A percentile compares a stretch with the other conserved stretches of the same genome.
These are phyloP conservation scores for Phytophthora ohioensis DNA, from an alignment of 352 stramenopile genomes.

Conservation along the genomic window DNA sequence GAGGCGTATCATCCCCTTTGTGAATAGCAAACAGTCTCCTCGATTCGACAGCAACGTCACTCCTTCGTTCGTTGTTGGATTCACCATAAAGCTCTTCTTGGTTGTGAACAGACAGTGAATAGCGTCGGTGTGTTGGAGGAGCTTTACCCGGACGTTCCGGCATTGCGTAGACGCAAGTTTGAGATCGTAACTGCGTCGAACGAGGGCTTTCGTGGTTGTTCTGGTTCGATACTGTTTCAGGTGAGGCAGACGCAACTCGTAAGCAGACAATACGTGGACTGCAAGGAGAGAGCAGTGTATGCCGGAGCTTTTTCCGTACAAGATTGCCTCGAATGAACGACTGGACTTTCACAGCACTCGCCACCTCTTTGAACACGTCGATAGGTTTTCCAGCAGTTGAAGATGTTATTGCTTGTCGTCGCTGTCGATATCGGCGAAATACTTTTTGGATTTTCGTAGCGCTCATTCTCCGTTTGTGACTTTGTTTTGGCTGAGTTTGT, in stretches of 20 bases:
- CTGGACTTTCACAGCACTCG: slow-evolving; percentile 59
- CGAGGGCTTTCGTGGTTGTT: slow-evolving; percentile 17
- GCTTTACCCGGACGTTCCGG: slow-evolving; percentile 30
- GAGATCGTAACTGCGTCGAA: slow-evolving; percentile 10
- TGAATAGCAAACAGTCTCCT: slow-evolving; percentile 28
- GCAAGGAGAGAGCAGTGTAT: slow-evolving; percentile 28
- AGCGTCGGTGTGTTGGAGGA: slow-evolving; percentile 16
- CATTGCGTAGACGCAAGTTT: slow-evolving; percentile 40
- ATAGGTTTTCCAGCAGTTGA: slow-evolving; percentile 8
- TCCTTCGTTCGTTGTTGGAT: no score
- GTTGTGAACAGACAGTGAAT: background rate
- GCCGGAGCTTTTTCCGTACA: slow-evolving; percentile 41
- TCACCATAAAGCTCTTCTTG: slow-evolving; percentile 5
- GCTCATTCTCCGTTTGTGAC: slow-evolving; percentile 31
- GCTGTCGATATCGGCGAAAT: slow-evolving; percentile 45
- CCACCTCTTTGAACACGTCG: slow-evolving; percentile 30
- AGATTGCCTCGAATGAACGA: slow-evolving; percentile 59
- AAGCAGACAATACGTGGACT: slow-evolving; percentile 40
- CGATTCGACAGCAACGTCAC: slow-evolving; percentile 14
- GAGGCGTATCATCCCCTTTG: slow-evolving; percentile 1
- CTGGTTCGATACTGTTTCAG: slow-evolving; percentile 20
- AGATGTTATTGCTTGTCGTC: slow-evolving; percentile 14
- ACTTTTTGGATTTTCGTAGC: slow-evolving; percentile 52
- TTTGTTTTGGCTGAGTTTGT: slow-evolving; percentile 3
- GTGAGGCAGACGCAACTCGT: slow-evolving; percentile 27